Conservation (phyloP, 169 alveolate genomes). For the Babesia gibsoni region DNA sequence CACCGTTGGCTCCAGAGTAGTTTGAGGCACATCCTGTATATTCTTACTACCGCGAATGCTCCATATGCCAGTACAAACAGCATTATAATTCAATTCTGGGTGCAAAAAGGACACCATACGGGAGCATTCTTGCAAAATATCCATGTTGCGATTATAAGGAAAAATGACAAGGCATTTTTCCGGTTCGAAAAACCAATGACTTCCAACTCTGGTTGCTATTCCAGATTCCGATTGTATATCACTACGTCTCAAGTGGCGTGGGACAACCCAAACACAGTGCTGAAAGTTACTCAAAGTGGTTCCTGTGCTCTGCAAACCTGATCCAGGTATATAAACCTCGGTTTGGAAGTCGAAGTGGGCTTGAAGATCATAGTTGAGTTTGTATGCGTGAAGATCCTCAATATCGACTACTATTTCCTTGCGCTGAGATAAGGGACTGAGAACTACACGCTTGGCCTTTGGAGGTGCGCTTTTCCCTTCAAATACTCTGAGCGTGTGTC, state of each 20-base stretch:
- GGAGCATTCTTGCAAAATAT: constrained; percentile 29
- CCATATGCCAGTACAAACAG: constrained; percentile 64
- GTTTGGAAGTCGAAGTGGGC: constrained; percentile 49
- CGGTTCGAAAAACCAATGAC: constrained; percentile 57
- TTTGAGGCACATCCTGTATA: neutral
- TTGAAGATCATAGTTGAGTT: constrained; percentile 60
- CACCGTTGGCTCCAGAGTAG: neutral
- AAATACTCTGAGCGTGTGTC: constrained; percentile 47
- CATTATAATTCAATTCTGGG: constrained; percentile 55
- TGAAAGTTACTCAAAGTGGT: constrained; percentile 12
- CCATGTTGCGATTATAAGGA: constrained; percentile 48
- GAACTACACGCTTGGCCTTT: constrained; percentile 36
- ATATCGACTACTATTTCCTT: constrained; percentile 22
- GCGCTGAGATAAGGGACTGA: constrained; percentile 23
- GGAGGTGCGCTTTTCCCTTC: constrained; percentile 23
- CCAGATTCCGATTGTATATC: constrained; percentile 2
- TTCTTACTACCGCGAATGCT: constrained; percentile 5
- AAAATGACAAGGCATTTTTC: constrained; percentile 37
- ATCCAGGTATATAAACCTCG: neutral
- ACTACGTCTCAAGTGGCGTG: constrained; percentile 6
- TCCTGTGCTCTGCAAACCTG: neutral
- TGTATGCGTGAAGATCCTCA: constrained; percentile 21
- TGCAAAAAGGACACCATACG: constrained; percentile 52
- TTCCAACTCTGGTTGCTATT: constrained; percentile 12
- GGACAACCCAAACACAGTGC: constrained; percentile 60